A percentile compares a stretch with the other conserved stretches of the same genome.
These are phyloP conservation scores for Rhynchosporium secalis DNA, from an alignment of 2,329 filamentous ascomycete species.

Conservation along the genomic window DNA sequence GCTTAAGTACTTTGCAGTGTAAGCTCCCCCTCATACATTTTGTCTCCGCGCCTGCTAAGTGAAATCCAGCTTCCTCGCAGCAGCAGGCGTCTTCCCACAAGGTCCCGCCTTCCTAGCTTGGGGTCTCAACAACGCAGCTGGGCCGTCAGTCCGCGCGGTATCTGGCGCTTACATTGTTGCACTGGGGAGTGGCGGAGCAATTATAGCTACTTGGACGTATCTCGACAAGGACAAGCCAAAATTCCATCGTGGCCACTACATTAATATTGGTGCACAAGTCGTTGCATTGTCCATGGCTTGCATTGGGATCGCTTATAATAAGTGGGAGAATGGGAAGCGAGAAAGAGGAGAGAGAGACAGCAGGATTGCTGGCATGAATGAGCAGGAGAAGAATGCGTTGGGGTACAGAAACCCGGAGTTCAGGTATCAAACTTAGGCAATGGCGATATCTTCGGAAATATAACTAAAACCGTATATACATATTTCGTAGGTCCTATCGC, in stretches of 20 bases:
- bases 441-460: background rate
- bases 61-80: conserved; percentile 42
- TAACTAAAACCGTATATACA: background rate
- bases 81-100: conserved; percentile 47
- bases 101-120: conserved; percentile 48
- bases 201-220: conserved; percentile 50
- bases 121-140: conserved; percentile 49
- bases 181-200: conserved; percentile 47
- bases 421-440: conserved; percentile 42
- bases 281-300: conserved; percentile 41
- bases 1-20: conserved; percentile 44
- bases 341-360: conserved; percentile 43
- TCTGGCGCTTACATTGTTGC: conserved; percentile 33
- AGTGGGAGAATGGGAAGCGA: conserved; percentile 48
- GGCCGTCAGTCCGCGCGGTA: conserved; percentile 45
- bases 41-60: background rate
- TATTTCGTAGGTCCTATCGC: background rate
- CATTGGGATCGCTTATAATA: conserved; percentile 45
- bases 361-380: conserved; percentile 43
- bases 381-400: conserved; percentile 43
- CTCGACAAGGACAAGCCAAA: conserved; percentile 39
- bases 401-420: conserved; percentile 49
- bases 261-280: conserved; percentile 46
- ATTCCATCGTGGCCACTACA: conserved; percentile 43
- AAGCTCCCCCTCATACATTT: background rate